phyloP scores from a whole-genome alignment of 805 yeast species.

The Metschnikowia peoriensis region DNA sequence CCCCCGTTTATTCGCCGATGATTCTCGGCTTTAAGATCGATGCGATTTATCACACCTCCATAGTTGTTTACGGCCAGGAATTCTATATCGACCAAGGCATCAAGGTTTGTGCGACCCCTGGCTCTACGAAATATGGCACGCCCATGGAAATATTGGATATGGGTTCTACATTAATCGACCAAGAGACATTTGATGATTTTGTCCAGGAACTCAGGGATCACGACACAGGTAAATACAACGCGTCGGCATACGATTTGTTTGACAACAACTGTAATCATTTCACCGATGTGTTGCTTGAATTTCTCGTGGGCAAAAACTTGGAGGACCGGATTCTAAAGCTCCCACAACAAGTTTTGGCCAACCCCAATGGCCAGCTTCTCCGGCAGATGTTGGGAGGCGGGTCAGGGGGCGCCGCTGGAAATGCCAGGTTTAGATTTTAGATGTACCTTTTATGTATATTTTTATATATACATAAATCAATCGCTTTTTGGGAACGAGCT shows the following conservation, averaged over 20 bases:
- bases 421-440: conserved; percentile 16
- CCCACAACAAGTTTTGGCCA: conserved; percentile 49
- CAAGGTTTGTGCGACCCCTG: conserved; percentile 39
- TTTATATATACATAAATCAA: too few species aligned
- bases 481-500: too few species aligned
- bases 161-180: conserved; percentile 52
- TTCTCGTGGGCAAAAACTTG: conserved; percentile 53
- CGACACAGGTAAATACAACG: conserved; percentile 41
- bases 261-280: conserved; percentile 70
- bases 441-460: too few species aligned
- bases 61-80: conserved; percentile 54
- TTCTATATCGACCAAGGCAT: conserved; percentile 62
- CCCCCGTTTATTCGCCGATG: conserved; percentile 47
- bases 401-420: conserved; percentile 13
- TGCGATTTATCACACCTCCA: conserved; percentile 67
- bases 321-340: conserved; percentile 52
- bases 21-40: conserved; percentile 54
- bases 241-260: conserved; percentile 53
- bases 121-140: conserved; percentile 55
- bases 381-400: conserved; percentile 32
- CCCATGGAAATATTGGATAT: conserved; percentile 53
- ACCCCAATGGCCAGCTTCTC: conserved; percentile 37
- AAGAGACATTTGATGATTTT: conserved; percentile 53
- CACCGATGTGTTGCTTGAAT: conserved; percentile 55
- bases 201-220: conserved; percentile 45